Evolutionary conservation across 305 asterid genomes (phyloP).

Genomic region (Fraxinus paxiana): DNA sequence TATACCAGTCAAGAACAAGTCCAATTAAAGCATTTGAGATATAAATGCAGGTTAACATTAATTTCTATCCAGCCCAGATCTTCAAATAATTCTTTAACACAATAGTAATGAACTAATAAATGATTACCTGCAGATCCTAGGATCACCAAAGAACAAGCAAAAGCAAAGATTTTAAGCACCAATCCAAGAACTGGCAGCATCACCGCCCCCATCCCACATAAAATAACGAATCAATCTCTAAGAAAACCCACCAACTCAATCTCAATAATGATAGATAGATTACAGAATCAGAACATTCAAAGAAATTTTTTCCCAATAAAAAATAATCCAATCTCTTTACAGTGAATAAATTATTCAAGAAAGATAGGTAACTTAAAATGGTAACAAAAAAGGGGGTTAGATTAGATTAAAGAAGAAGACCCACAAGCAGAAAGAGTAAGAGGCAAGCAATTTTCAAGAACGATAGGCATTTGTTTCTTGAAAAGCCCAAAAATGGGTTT

Average conservation of each 20-base stretch:
- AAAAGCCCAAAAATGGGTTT: constrained; percentile 29
- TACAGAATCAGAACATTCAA: constrained; percentile 27
- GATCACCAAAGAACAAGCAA: constrained; percentile 46
- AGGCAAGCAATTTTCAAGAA: constrained; percentile 50
- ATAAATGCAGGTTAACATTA: constrained; percentile 12
- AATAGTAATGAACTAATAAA: constrained; percentile 1
- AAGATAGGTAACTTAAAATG: constrained; percentile 43
- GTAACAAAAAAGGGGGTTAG: constrained; percentile 29
- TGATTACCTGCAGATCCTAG: constrained; percentile 68
- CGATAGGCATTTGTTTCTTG: constrained; percentile 33
- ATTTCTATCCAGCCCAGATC: constrained; percentile 3
- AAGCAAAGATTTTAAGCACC: constrained; percentile 43
- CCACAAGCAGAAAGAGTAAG: constrained; percentile 67
- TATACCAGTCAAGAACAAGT: constrained; percentile 20
- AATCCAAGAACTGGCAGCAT: constrained; percentile 44
- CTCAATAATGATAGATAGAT: constrained; percentile 18
- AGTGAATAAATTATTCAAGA: constrained; percentile 18
- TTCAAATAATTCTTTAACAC: not conserved
- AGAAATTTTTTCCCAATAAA: constrained; percentile 2
- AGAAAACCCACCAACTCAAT: constrained; percentile 23
- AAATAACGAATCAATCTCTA: constrained; percentile 20
- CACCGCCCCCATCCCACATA: constrained; percentile 56
- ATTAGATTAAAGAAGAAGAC: constrained; percentile 52
- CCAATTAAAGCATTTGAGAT: not conserved
- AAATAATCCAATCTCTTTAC: constrained; percentile 4